These are phyloP conservation scores for Serendipita sp. DNA, from an alignment of 768 basidiomycete genomes.

Conservation along the genomic window DNA sequence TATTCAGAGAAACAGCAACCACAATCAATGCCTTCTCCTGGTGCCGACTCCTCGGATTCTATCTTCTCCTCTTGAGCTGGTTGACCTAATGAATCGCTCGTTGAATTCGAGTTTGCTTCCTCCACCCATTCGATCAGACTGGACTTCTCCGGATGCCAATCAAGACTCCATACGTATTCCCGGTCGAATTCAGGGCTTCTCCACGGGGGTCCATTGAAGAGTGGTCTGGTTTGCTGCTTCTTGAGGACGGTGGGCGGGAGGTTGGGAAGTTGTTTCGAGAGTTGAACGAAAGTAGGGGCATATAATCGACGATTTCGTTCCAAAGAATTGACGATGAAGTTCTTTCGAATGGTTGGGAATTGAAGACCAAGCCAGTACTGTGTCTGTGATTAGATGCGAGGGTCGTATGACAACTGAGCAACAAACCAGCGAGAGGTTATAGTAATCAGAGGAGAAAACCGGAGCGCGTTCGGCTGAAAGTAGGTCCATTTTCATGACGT, in stretches of 20 bases:
- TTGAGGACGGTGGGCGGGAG: not conserved
- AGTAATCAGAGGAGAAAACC: constrained; percentile 32
- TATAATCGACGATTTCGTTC: not conserved
- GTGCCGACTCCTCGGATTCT: constrained; percentile 24
- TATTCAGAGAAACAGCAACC: constrained; percentile 72
- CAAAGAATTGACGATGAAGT: not conserved
- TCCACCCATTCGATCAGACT: constrained; percentile 9
- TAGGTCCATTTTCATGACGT: constrained; percentile 35
- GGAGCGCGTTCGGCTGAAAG: constrained; percentile 30
- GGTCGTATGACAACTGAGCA: constrained; percentile 9
- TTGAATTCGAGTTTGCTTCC: constrained; percentile 7
- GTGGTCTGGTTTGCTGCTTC: not conserved
- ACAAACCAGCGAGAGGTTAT: constrained; percentile 37
- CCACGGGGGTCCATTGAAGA: not conserved
- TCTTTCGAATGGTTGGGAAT: not conserved
- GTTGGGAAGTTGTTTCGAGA: not conserved
- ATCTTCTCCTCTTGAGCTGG: constrained; percentile 28
- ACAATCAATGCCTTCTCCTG: constrained; percentile 56
- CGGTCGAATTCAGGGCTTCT: constrained; percentile 20
- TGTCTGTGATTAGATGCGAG: not conserved
- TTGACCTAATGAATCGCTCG: constrained; percentile 17
- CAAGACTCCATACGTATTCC: constrained; percentile 30
- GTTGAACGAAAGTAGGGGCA: not conserved
- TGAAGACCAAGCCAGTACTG: not conserved
- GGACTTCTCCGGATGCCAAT: constrained; percentile 30